Evolutionary conservation across 805 yeast genomes (phyloP), one percentile per base, ranked within the genome.

Genomic region (Cyberlindnera veronae): DNA sequence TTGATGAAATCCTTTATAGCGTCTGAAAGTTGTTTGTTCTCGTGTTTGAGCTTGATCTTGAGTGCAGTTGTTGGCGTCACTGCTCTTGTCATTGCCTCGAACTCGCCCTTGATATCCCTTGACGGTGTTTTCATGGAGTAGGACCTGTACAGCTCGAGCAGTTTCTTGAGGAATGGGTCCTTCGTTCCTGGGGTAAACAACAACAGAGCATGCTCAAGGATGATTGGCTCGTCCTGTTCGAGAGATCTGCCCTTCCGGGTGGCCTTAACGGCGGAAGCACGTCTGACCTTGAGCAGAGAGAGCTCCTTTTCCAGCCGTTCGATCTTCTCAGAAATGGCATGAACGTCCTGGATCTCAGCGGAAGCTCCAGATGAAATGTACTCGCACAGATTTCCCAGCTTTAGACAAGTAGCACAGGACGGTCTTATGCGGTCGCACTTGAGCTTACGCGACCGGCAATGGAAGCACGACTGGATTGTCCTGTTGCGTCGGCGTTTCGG

Each of bases 401-500:
- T 42, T 9, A 16, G 10, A 35, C 42, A 42, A 2, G 46, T 37
- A 13, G 42, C 16, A 28, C 46, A 42, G 16, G 41, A 16, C 7
- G 46, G 46, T 21, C 38, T 42, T 28, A 24, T 22, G n/a, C 42
- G 16, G 24, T 32, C 42, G 20, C 46, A 38, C 21, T 35, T 42
- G 36, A 42, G 36, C 40, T 42, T 42, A 6, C 42, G 26, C 7
- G 46, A 34, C 4, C 46, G 24, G 38, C 46, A 42, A 29, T 42
- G 46, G 35, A 42, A 38, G 24, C 46, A 42, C 20, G 46, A 42
- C 32, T 42, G 42, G 34, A 42, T 42, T 26, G 34, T 35, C 14
- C 46, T 29, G 42, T 42, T 42, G 29, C 46, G 46, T 13, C 46
- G 24, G 34, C 46, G 42, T 34, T 42, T 42, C 12, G 45, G 44